Percentiles rank a stretch among this genome's conserved stretches.
phyloP scores from a whole-genome alignment of 768 basidiomycete species.

The Clitopilus passeckerianus region DNA sequence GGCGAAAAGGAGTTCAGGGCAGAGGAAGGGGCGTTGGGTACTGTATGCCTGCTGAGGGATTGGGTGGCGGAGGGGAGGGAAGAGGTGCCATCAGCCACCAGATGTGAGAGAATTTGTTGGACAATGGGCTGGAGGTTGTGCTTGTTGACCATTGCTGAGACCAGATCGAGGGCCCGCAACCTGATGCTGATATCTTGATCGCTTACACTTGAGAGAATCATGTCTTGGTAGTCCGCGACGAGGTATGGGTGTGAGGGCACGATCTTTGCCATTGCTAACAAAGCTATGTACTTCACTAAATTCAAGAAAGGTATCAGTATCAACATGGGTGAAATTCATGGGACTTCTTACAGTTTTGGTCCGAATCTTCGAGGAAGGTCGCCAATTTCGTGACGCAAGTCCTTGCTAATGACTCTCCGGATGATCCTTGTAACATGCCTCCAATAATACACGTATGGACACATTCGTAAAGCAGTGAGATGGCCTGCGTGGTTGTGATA shows the following conservation, averaged over 20 bases:
- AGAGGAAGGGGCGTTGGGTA: constrained; percentile 25
- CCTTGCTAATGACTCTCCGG: constrained; percentile 74
- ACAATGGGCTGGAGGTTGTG: constrained; percentile 86
- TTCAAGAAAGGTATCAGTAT: constrained; percentile 2
- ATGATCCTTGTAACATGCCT: constrained; percentile 82
- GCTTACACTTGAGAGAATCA: constrained; percentile 83
- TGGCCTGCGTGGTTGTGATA: constrained; percentile 92
- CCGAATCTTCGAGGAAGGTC: constrained; percentile 84
- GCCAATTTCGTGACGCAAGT: constrained; percentile 93
- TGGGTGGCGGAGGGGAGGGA: constrained; percentile 58
- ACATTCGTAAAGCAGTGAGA: constrained; percentile 95
- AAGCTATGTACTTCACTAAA: constrained; percentile 95
- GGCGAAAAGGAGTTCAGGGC: constrained; percentile 39
- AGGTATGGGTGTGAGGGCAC: constrained; percentile 89
- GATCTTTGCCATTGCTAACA: constrained; percentile 94
- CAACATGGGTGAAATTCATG: background rate
- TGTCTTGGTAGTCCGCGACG: constrained; percentile 87
- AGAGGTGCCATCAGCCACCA: constrained; percentile 56
- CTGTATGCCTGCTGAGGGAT: constrained; percentile 40
- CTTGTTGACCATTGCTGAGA: constrained; percentile 88
- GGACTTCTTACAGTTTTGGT: constrained; percentile 82
- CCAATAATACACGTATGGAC: constrained; percentile 98
- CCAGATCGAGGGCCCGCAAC: constrained; percentile 90
- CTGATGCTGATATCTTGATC: constrained; percentile 95
- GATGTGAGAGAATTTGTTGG: constrained; percentile 84